A percentile compares a stretch with the other conserved stretches of the same genome.
Conservation (phyloP, 495 filamentous ascomycete species). For the Cercophora scortea region DNA sequence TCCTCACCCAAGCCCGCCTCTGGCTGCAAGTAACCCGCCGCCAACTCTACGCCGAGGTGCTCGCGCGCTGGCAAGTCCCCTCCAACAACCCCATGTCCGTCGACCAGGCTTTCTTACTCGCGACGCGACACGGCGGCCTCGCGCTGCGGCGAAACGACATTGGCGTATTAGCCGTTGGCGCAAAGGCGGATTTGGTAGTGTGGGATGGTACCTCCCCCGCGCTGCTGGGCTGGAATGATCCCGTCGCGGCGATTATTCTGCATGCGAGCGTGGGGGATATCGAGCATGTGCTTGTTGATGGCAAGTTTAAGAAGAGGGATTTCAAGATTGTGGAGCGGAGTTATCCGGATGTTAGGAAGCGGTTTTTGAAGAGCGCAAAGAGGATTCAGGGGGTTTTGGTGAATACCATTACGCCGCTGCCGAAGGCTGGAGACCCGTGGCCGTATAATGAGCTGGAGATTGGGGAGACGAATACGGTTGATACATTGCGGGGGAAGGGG, state of each 20-base stretch:
- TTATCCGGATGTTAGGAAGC: slow-evolving; percentile 19
- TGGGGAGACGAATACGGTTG: slow-evolving; percentile 2
- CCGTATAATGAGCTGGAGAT: neutral
- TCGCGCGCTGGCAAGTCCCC: slow-evolving; percentile 30
- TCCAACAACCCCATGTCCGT: slow-evolving; percentile 34
- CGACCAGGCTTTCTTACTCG: slow-evolving; percentile 42
- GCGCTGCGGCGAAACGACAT: slow-evolving; percentile 39
- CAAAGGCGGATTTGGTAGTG: slow-evolving; percentile 44
- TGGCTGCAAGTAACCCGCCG: slow-evolving; percentile 33
- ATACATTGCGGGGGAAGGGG: slow-evolving; percentile 4
- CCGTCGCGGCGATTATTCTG: slow-evolving; percentile 44
- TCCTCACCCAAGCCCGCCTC: slow-evolving; percentile 36
- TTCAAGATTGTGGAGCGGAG: slow-evolving; percentile 19
- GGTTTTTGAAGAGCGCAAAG: slow-evolving; percentile 24
- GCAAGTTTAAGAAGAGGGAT: slow-evolving; percentile 32
- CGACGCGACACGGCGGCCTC: slow-evolving; percentile 37
- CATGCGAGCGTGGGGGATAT: slow-evolving; percentile 43
- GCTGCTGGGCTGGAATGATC: slow-evolving; percentile 42
- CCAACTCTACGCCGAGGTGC: slow-evolving; percentile 22
- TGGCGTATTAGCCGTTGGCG: slow-evolving; percentile 35
- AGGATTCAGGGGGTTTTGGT: slow-evolving; percentile 12
- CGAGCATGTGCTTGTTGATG: slow-evolving; percentile 39
- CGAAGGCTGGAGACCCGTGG: neutral
- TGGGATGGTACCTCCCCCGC: slow-evolving; percentile 37
- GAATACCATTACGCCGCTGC: neutral